Conservation (phyloP, 768 basidiomycete species). For the Naganishia onofrii region DNA sequence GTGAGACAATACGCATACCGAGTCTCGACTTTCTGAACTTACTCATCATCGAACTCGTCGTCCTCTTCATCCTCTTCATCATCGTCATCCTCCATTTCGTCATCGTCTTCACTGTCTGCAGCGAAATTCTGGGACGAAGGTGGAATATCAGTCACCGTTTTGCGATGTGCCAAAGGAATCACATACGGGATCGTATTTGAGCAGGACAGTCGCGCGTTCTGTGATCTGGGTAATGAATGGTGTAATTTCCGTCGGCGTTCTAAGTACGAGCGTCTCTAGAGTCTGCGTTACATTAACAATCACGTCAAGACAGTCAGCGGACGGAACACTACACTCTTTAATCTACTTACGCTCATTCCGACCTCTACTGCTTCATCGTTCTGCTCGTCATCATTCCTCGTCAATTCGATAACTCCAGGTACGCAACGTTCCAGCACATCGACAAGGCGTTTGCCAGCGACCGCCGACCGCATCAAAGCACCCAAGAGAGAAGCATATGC, state of each 20-base stretch:
- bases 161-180: not conserved
- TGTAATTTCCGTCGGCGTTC: constrained; percentile 78
- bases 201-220: constrained; percentile 68
- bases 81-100: constrained; percentile 57
- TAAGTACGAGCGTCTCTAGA: constrained; percentile 76
- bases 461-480: constrained; percentile 10
- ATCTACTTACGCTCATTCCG: constrained; percentile 63
- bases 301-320: not conserved
- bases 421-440: constrained; percentile 23
- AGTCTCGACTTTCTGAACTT: constrained; percentile 42
- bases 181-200: constrained; percentile 90
- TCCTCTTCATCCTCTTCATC: constrained; percentile 60
- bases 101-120: constrained; percentile 62
- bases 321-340: not conserved
- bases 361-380: constrained; percentile 83
- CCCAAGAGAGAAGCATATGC: constrained; percentile 26
- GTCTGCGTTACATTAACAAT: constrained; percentile 57
- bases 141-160: constrained; percentile 1
- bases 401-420: constrained; percentile 20
- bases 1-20: not conserved
- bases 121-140: constrained; percentile 63
- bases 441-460: constrained; percentile 17
- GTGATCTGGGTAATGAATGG: constrained; percentile 68
- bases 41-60: constrained; percentile 76
- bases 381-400: constrained; percentile 56